Percentiles rank a stretch among this genome's conserved stretches.
phyloP scores from a whole-genome alignment of 805 yeast genomes.

The Cyberlindnera saturnus region DNA sequence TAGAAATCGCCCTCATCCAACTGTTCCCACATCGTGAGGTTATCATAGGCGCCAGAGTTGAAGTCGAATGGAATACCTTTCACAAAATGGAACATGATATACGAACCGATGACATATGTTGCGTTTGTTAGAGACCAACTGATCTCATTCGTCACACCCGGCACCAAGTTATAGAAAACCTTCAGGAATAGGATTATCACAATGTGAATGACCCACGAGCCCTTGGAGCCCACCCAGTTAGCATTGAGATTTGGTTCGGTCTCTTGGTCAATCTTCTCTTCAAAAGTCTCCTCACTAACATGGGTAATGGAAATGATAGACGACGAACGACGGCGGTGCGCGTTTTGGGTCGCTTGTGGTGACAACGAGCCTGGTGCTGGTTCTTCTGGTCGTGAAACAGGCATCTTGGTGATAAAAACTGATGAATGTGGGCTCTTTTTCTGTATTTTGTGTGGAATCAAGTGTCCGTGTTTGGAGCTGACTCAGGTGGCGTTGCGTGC shows the following conservation, averaged over 20 bases:
- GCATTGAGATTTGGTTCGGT: conserved; percentile 88
- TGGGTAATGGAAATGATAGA: conserved; percentile 87
- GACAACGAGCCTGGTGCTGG: conserved; percentile 17
- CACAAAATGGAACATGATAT: conserved; percentile 92
- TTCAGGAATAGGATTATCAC: conserved; percentile 74
- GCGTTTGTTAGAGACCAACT: conserved; percentile 92
- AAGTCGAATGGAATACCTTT: conserved; percentile 98
- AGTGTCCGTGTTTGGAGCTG: too few relatives aligned
- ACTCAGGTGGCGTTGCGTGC: too few relatives aligned
- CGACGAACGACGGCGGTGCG: conserved; percentile 69
- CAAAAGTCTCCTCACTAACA: conserved; percentile 87
- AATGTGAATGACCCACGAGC: conserved; percentile 93
- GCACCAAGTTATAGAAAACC: conserved; percentile 70
- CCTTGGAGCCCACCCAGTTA: conserved; percentile 92
- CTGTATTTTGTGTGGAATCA: too few relatives aligned
- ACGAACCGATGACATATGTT: conserved; percentile 85
- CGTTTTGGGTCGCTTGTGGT: conserved; percentile 11
- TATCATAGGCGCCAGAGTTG: conserved; percentile 93
- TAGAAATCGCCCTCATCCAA: conserved; percentile 91
- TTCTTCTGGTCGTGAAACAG: conserved; percentile 7
- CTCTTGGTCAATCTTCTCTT: conserved; percentile 87
- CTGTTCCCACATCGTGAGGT: conserved; percentile 98
- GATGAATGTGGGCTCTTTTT: neutral
- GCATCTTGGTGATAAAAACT: neutral
- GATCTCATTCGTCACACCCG: conserved; percentile 76